These are phyloP conservation scores for Schrenkiella parvula DNA, from an alignment of 345 rosid species.

Conservation along the genomic window DNA sequence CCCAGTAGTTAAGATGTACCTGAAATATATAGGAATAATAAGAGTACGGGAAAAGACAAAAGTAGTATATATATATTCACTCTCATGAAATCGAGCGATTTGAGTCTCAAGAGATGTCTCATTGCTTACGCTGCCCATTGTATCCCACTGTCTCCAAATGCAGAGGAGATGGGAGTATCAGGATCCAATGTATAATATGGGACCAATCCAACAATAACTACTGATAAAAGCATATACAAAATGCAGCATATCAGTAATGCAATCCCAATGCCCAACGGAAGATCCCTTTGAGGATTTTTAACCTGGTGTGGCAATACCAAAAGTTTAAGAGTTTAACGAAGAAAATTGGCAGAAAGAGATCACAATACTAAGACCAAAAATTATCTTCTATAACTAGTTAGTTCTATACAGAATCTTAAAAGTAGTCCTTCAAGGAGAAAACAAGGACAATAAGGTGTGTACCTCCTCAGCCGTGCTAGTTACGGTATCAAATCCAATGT, in stretches of 20 bases:
- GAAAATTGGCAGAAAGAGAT: neutral
- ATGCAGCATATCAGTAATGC: conserved; percentile 56
- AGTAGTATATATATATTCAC: neutral
- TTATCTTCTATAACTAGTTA: neutral
- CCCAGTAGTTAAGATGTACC: conserved; percentile 56
- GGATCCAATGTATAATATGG: conserved; percentile 58
- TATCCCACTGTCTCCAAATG: conserved; percentile 67
- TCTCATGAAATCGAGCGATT: neutral
- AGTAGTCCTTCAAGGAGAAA: neutral
- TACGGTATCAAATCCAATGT: conserved; percentile 64
- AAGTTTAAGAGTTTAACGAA: neutral
- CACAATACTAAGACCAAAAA: conserved; percentile 1
- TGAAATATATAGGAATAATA: conserved; percentile 21
- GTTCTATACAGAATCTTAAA: neutral
- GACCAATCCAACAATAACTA: conserved; percentile 63
- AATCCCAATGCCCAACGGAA: conserved; percentile 66
- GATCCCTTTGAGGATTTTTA: conserved; percentile 58
- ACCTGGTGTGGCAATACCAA: conserved; percentile 37
- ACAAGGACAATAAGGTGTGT: neutral
- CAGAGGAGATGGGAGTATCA: conserved; percentile 73
- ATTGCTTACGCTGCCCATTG: conserved; percentile 70
- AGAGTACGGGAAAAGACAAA: neutral
- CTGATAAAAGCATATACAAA: conserved; percentile 62
- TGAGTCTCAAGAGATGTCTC: conserved; percentile 13
- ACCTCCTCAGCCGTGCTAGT: conserved; percentile 78